A percentile compares a stretch with the other conserved stretches of the same genome.
phyloP scores from a whole-genome alignment of 2,329 filamentous ascomycete species.

The Talaromyces sp. region DNA sequence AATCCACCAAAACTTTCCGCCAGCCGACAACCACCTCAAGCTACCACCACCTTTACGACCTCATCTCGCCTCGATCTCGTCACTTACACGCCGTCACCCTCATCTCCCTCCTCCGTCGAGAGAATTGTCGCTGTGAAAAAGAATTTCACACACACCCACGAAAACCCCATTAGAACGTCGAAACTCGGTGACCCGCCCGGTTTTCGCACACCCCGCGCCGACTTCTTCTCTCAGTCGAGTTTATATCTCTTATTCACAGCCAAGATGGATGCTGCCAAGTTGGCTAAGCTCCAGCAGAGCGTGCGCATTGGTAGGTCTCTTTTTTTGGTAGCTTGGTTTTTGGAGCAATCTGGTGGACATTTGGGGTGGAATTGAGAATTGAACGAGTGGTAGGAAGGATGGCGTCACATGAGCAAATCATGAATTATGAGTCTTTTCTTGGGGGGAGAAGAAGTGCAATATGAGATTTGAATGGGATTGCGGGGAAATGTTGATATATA shows the following conservation, averaged over 20 bases:
- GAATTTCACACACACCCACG: neutral
- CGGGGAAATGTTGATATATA: neutral
- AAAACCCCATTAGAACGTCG: neutral
- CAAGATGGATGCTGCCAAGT: constrained; percentile 64
- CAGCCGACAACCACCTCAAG: constrained; percentile 3
- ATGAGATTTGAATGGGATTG: neutral
- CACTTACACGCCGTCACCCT: neutral
- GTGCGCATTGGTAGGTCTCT: constrained; percentile 66
- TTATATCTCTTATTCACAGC: constrained; percentile 22
- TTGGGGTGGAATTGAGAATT: neutral
- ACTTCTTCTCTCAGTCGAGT: neutral
- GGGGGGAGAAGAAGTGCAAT: neutral
- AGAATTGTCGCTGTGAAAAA: neutral
- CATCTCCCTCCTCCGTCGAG: neutral
- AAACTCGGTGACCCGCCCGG: neutral
- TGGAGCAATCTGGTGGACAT: neutral
- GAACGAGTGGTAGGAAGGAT: neutral
- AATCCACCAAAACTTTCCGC: constrained; percentile 8
- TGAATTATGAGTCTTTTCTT: neutral
- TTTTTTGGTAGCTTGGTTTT: neutral
- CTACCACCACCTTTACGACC: neutral
- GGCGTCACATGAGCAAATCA: constrained; percentile 10
- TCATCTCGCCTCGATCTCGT: neutral
- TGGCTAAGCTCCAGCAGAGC: constrained; percentile 63
- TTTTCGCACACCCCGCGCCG: constrained; percentile 2